Evolutionary conservation across 768 basidiomycete genomes (phyloP).

Genomic region (Phlebiopsis flavidoalba): DNA sequence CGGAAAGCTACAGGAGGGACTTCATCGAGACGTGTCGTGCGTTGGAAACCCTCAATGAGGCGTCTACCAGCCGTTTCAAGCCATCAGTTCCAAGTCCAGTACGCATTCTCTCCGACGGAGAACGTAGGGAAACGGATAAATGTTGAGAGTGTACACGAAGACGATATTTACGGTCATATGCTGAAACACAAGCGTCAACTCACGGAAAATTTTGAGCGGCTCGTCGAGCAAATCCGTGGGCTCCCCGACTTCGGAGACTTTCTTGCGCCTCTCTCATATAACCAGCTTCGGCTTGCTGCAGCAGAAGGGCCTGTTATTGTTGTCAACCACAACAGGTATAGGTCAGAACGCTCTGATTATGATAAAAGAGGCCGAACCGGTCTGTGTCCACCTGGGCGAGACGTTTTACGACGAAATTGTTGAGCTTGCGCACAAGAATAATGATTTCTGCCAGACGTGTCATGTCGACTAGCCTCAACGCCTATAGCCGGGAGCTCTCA

Average conservation of each 20-base stretch:
- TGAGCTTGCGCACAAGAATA: background rate
- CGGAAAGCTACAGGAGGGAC: background rate
- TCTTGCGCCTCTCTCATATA: conserved; percentile 19
- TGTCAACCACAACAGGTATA: conserved; percentile 25
- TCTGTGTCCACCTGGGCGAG: conserved; percentile 11
- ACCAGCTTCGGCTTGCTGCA: conserved; percentile 23
- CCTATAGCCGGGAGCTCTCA: background rate
- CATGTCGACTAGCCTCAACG: background rate
- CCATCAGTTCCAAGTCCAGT: background rate
- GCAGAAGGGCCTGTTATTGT: conserved; percentile 32
- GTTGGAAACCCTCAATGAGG: background rate
- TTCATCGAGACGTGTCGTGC: background rate
- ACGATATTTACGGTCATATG: background rate
- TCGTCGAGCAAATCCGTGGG: conserved; percentile 25
- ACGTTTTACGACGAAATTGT: background rate
- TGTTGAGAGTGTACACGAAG: background rate
- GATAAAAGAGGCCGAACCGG: conserved; percentile 1
- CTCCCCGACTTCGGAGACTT: conserved; percentile 25
- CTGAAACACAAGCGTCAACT: conserved; percentile 5
- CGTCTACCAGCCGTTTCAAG: background rate
- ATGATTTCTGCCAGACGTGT: background rate
- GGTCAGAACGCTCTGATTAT: conserved; percentile 37
- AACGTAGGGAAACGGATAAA: no score
- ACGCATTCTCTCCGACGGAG: no score
- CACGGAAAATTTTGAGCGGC: conserved; percentile 9